These are phyloP conservation scores for Chalciporus piperatus DNA, from an alignment of 768 basidiomycete species.

Conservation along the genomic window DNA sequence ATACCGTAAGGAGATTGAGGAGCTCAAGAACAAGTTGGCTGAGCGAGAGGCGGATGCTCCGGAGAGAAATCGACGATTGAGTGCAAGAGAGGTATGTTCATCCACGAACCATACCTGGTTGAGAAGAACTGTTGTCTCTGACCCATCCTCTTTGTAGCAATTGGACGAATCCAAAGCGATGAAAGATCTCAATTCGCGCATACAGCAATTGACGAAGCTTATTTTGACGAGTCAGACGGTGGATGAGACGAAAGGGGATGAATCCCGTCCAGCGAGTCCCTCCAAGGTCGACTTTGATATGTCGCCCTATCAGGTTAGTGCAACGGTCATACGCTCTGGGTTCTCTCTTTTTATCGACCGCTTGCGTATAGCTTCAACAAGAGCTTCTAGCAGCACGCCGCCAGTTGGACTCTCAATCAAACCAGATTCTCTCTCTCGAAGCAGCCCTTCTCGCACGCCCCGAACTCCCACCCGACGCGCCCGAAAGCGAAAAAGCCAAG, in stretches of 20 bases:
- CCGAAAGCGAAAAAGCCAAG: slow-evolving; percentile 72
- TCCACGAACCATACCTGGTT: background rate
- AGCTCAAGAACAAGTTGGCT: slow-evolving; percentile 69
- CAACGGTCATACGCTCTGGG: background rate
- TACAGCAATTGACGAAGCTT: slow-evolving; percentile 79
- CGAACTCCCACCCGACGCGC: slow-evolving; percentile 58
- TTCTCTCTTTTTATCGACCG: background rate
- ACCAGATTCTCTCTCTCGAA: slow-evolving; percentile 82
- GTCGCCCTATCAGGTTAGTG: slow-evolving; percentile 73
- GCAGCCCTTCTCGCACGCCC: slow-evolving; percentile 72
- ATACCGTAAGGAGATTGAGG: slow-evolving; percentile 93
- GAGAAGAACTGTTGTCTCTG: no score
- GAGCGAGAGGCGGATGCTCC: slow-evolving; percentile 69
- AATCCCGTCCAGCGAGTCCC: slow-evolving; percentile 78
- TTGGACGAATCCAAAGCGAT: slow-evolving; percentile 82
- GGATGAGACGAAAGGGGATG: slow-evolving; percentile 62
- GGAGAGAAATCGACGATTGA: slow-evolving; percentile 38
- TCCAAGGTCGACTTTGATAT: slow-evolving; percentile 88
- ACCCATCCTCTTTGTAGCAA: slow-evolving; percentile 46
- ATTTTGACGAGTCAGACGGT: slow-evolving; percentile 86
- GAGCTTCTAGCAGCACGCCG: slow-evolving; percentile 77
- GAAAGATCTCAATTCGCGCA: slow-evolving; percentile 76
- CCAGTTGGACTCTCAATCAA: slow-evolving; percentile 76
- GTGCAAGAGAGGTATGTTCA: slow-evolving; percentile 41
- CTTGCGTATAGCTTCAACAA: slow-evolving; percentile 65